phyloP scores from a whole-genome alignment of 1,284 basidiomycete species.

The Ceratobasidium sp. region DNA sequence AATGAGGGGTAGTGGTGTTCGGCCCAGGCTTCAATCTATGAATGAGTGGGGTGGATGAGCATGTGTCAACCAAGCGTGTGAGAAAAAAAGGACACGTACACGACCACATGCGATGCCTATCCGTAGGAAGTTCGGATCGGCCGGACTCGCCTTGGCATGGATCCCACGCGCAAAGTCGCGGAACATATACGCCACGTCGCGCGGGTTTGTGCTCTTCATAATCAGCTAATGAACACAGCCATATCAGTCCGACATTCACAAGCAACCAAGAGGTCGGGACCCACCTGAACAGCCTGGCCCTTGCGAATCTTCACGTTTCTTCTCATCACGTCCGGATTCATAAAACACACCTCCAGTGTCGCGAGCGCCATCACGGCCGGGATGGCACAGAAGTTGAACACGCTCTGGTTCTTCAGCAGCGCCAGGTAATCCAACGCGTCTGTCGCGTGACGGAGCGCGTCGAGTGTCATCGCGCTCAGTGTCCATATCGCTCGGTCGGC shows the following conservation, averaged over 20 bases:
- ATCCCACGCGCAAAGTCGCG: constrained; percentile 85
- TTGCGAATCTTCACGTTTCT: constrained; percentile 97
- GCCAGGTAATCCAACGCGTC: constrained; percentile 93
- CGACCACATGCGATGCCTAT: constrained; percentile 86
- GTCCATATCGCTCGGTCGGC: constrained; percentile 79
- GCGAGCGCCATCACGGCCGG: constrained; percentile 98
- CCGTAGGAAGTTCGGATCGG: constrained; percentile 90
- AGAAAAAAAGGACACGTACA: constrained; percentile 58
- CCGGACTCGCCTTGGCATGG: constrained; percentile 81
- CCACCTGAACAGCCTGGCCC: constrained; percentile 85
- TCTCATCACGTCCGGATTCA: constrained; percentile 92
- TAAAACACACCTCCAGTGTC: constrained; percentile 91
- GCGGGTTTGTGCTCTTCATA: constrained; percentile 89
- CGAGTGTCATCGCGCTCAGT: constrained; percentile 90
- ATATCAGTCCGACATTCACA: background rate
- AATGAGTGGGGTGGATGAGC: too few relatives aligned
- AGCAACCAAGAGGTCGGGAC: constrained; percentile 52
- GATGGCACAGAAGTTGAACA: constrained; percentile 98
- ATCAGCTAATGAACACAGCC: constrained; percentile 75
- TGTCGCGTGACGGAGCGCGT: constrained; percentile 88
- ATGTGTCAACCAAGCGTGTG: constrained; percentile 21
- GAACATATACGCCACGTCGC: constrained; percentile 94
- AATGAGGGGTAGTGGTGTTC: constrained; percentile 93
- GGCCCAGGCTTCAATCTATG: constrained; percentile 91
- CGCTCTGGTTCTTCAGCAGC: constrained; percentile 89